A percentile compares a stretch with the other conserved stretches of the same genome.
These are phyloP conservation scores for Talaromyces funiculosus DNA, from an alignment of 2,329 filamentous ascomycete species.

Conservation along the genomic window DNA sequence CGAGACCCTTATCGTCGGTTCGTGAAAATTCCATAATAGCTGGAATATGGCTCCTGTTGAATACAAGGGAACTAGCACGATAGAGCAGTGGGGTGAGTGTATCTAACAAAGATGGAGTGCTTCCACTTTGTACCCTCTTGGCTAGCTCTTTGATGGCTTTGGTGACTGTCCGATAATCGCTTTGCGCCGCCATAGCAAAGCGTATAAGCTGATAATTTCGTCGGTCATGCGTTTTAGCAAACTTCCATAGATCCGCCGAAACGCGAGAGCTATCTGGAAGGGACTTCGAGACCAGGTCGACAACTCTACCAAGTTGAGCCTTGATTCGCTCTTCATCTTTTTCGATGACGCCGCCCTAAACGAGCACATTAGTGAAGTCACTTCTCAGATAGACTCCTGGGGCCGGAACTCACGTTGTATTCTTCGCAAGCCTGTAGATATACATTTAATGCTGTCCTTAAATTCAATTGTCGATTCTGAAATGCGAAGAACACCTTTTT, in stretches of 20 bases:
- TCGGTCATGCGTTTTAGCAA: conserved; percentile 84
- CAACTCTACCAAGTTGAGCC: conserved; percentile 63
- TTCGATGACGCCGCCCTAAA: conserved; percentile 66
- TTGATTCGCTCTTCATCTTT: conserved; percentile 61
- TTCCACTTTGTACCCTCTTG: conserved; percentile 67
- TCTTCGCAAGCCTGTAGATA: conserved; percentile 80
- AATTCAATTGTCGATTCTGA: conserved; percentile 69
- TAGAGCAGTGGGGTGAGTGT: conserved; percentile 79
- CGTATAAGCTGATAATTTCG: conserved; percentile 83
- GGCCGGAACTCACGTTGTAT: conserved; percentile 56
- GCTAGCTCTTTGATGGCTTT: conserved; percentile 86
- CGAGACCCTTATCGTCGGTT: conserved; percentile 73
- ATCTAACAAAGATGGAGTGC: conserved; percentile 61
- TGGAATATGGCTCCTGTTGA: conserved; percentile 89
- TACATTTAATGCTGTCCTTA: conserved; percentile 66
- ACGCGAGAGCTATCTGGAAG: conserved; percentile 71
- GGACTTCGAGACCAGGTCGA: conserved; percentile 66
- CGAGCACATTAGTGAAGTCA: conserved; percentile 10
- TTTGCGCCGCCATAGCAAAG: conserved; percentile 76
- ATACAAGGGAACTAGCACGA: conserved; percentile 74
- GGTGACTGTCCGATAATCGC: conserved; percentile 85
- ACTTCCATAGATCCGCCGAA: conserved; percentile 75
- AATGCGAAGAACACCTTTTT: conserved; percentile 85
- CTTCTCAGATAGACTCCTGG: neutral
- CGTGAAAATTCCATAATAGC: conserved; percentile 84